Base-by-base conservation (phyloP, 106 monocot species). In the Phalaenopsis aphrodite region DNA sequence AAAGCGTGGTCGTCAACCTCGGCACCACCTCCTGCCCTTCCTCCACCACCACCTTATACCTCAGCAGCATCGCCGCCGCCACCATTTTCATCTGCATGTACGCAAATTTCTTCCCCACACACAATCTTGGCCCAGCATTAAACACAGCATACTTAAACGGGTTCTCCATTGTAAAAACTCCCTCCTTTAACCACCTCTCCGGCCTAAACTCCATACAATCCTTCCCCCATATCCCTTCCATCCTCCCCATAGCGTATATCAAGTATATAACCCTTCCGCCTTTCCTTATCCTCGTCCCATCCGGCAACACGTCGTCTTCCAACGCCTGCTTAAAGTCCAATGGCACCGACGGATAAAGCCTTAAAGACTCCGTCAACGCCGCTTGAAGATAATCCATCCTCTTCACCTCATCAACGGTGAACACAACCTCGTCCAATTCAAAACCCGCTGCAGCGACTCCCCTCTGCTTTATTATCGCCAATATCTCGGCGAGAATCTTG, bases 81-180 rank as follows among this genome's bases (percentile, higher is more conserved):
- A 89, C 87, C 88, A 85, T 90, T 85, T 97, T 97, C 97, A 97
- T 97, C 90, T 97, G 97, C 86, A 83, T 80, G 87, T 94, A 97
- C 0, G 97, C 97, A 68, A 97, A 97, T 82, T 88, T 92, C 89
- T 97, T 97, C n/a, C 97, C 97, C 9, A 97, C 61, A 83, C 97
- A 97, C 21, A 97, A 79, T 86, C 97, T 86, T 11, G 94, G 97
- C 37, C 97, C 97, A 14, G 87, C 94, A 80, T 97, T 97, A 79
- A 97, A 97, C 80, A 97, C 97, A 30, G 84, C 69, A 77, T 90
- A 94, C 85, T 92, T 97, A 82, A 90, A 97, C 79, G 75, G 83
- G 84, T 79, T 97, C 86, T 92, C 97, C 36, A 68, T 75, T 4
- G 75, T 81, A 56, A 92, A 86, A 58, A 16, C 24, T 18, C 81